Conservation (phyloP, 2,329 filamentous ascomycete species). For the Penicillium brevicompactum region DNA sequence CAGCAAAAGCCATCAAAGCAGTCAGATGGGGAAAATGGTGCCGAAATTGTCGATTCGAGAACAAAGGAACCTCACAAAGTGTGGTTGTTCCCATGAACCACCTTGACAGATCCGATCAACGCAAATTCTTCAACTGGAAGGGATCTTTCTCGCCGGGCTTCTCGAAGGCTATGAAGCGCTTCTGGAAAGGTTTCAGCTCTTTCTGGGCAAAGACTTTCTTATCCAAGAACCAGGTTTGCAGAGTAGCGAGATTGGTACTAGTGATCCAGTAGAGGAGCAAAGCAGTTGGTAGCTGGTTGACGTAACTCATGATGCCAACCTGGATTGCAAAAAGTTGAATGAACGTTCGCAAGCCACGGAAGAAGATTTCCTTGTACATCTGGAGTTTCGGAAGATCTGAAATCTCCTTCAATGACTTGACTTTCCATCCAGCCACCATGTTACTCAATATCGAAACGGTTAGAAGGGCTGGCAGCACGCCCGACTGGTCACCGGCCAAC, state of each 20-base stretch:
- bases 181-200: slow-evolving; percentile 33
- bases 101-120: slow-evolving; percentile 4
- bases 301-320: slow-evolving; percentile 35
- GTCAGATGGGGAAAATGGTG: neutral
- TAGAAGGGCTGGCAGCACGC: slow-evolving; percentile 52
- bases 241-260: slow-evolving; percentile 45
- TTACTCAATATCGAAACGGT: slow-evolving; percentile 54
- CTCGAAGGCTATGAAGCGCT: slow-evolving; percentile 34
- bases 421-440: slow-evolving; percentile 39
- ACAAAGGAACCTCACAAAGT: neutral
- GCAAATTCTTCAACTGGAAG: slow-evolving; percentile 15
- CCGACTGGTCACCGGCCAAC: slow-evolving; percentile 54
- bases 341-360: slow-evolving; percentile 30
- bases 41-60: neutral
- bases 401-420: slow-evolving; percentile 16
- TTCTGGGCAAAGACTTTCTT: slow-evolving; percentile 41
- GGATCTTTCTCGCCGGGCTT: slow-evolving; percentile 12
- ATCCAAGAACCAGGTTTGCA: slow-evolving; percentile 44
- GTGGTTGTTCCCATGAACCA: neutral
- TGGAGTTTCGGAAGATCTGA: slow-evolving; percentile 30
- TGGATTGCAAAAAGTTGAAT: slow-evolving; percentile 44
- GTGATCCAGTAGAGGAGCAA: slow-evolving; percentile 55
- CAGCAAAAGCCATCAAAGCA: too few species aligned
- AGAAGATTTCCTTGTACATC: slow-evolving; percentile 26
- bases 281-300: slow-evolving; percentile 44